Percentiles rank a stretch among this genome's conserved stretches.
phyloP scores from a whole-genome alignment of 2,329 filamentous ascomycete species.

The Pochonia chlamydosporia region DNA sequence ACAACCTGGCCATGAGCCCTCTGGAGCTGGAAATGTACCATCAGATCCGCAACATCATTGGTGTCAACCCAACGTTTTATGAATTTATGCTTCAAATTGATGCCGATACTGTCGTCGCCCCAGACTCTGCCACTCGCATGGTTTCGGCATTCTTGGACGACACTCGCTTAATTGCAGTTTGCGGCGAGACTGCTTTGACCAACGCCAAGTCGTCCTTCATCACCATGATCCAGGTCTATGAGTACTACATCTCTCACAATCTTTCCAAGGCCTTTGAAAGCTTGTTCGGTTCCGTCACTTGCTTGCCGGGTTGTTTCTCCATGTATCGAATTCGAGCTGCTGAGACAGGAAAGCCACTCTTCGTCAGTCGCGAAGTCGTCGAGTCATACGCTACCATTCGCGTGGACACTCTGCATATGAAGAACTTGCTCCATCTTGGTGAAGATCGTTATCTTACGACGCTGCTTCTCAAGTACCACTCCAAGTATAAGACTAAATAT shows the following conservation, averaged over 20 bases:
- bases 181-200: constrained; percentile 87
- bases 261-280: constrained; percentile 95
- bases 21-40: constrained; percentile 98
- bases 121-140: constrained; percentile 86
- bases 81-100: constrained; percentile 96
- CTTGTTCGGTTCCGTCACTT: constrained; percentile 94
- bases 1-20: constrained; percentile 93
- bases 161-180: constrained; percentile 87
- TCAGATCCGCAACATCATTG: constrained; percentile 97
- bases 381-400: constrained; percentile 86
- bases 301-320: constrained; percentile 95
- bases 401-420: constrained; percentile 97
- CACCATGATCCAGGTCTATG: constrained; percentile 99
- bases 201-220: constrained; percentile 91
- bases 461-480: constrained; percentile 83
- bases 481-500: constrained; percentile 97
- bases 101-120: constrained; percentile 89
- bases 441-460: constrained; percentile 98
- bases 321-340: constrained; percentile 97
- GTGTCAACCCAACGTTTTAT: constrained; percentile 97
- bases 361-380: constrained; percentile 88
- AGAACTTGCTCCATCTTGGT: constrained; percentile 92
- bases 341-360: constrained; percentile 90
- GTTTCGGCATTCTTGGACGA: constrained; percentile 87
- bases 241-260: constrained; percentile 99